phyloP scores from a whole-genome alignment of 2,329 filamentous ascomycete species.

The Aotearoamyces nothofagi region DNA sequence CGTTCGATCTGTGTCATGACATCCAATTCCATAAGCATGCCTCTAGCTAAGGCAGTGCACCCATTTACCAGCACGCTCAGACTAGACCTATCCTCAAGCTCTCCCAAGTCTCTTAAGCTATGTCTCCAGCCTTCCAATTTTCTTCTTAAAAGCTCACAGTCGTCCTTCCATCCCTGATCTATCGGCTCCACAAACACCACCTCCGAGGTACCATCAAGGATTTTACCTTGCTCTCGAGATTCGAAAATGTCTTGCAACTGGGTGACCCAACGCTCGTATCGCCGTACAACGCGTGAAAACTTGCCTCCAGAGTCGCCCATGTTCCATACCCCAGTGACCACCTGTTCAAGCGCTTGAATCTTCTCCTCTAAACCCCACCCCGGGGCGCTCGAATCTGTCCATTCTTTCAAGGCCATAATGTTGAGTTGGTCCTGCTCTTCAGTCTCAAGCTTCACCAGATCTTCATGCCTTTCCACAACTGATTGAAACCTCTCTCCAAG shows the following conservation, averaged over 20 bases:
- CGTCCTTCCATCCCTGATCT: slow-evolving; percentile 41
- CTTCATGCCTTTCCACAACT: slow-evolving; percentile 22
- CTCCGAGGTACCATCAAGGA: slow-evolving; percentile 20
- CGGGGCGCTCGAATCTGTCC: slow-evolving; percentile 24
- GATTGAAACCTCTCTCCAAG: slow-evolving; percentile 30
- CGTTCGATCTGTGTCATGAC: slow-evolving; percentile 46
- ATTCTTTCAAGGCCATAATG: slow-evolving; percentile 33
- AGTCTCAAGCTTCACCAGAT: slow-evolving; percentile 22
- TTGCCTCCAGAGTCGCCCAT: slow-evolving; percentile 39
- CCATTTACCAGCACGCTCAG: slow-evolving; percentile 31
- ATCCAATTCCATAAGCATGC: slow-evolving; percentile 47
- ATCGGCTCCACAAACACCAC: slow-evolving; percentile 38
- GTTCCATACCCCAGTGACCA: slow-evolving; percentile 40
- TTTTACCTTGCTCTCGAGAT: slow-evolving; percentile 21
- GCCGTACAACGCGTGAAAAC: slow-evolving; percentile 35
- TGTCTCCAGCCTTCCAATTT: slow-evolving; percentile 38
- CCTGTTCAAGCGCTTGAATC: slow-evolving; percentile 39
- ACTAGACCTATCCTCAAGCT: slow-evolving; percentile 19
- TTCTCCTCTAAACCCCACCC: slow-evolving; percentile 33
- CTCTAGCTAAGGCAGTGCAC: slow-evolving; percentile 36
- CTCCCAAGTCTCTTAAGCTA: slow-evolving; percentile 31
- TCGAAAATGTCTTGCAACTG: slow-evolving; percentile 30
- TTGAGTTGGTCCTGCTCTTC: slow-evolving; percentile 35
- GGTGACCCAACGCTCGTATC: slow-evolving; percentile 45
- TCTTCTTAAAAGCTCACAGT: slow-evolving; percentile 34